Conservation (phyloP, 2,329 filamentous ascomycete genomes). For the Fusarium austroafricanum region DNA sequence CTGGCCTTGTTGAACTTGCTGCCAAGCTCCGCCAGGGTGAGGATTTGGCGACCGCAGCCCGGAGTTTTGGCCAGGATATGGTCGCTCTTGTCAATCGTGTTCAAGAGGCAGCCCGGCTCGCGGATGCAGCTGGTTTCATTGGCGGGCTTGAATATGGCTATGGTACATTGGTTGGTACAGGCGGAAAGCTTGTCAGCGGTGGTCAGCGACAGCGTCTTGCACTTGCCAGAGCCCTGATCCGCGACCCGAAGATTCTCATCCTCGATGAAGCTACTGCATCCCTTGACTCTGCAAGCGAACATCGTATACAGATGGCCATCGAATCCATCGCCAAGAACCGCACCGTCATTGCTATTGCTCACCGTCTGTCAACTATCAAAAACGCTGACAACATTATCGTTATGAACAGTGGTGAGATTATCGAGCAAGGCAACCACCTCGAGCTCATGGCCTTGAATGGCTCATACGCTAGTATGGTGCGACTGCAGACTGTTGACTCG, state of each 20-base stretch:
- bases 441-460: slow-evolving; percentile 64
- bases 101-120: slow-evolving; percentile 64
- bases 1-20: slow-evolving; percentile 62
- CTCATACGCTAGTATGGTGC: slow-evolving; percentile 65
- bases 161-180: slow-evolving; percentile 63
- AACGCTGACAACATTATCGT: slow-evolving; percentile 76
- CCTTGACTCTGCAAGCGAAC: slow-evolving; percentile 69
- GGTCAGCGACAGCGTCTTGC: slow-evolving; percentile 71
- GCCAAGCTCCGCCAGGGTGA: slow-evolving; percentile 63
- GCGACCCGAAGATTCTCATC: slow-evolving; percentile 67
- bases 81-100: slow-evolving; percentile 64
- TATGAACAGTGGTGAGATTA: slow-evolving; percentile 67
- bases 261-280: slow-evolving; percentile 72
- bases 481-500: slow-evolving; percentile 54
- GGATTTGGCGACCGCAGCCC: slow-evolving; percentile 58
- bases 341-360: slow-evolving; percentile 75
- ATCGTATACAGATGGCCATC: slow-evolving; percentile 63
- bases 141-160: slow-evolving; percentile 65
- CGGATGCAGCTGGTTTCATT: slow-evolving; percentile 70
- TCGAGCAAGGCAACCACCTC: slow-evolving; percentile 73
- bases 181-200: slow-evolving; percentile 66
- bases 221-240: slow-evolving; percentile 67
- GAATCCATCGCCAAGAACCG: slow-evolving; percentile 61
- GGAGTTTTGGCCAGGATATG: slow-evolving; percentile 56
- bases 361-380: slow-evolving; percentile 70